Base-by-base conservation (phyloP, 108 stramenopile species). In the Cylindrotheca closterium region DNA sequence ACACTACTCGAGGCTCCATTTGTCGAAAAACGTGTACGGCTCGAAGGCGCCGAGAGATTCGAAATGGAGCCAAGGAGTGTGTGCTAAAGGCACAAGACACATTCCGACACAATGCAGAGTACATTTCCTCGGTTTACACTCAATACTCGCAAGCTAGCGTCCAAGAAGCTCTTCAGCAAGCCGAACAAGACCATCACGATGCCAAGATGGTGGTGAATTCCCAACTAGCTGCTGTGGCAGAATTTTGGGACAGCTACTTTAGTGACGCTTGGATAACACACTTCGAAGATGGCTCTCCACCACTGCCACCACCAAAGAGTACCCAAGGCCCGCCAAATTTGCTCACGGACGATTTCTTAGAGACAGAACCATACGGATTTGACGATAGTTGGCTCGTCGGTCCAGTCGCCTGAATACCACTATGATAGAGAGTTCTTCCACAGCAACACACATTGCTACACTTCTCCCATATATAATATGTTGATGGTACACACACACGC, bases 1-100 rank as follows among this genome's bases (percentile, higher is more conserved):
- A 58, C 33, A 37, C 60, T 10, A 32, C 42, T 19, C 34, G 63
- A 31, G 71, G 71, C 37, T 42, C 37, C 10, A 10, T 42, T 7
- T 42, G 37, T 15, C 37, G 37, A 7, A 42, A 7, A 42, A 15
- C 7, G 15, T 7, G 15, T 10, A 42, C 37, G 10, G 37, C 37
- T 10, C 7, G 37, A 15, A 7, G 37, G 15, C 37, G 37, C 37
- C 7, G 15, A 15, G 10, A 42, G 15, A 42, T 15, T 15, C 37
- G 37, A 42, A 7, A 42, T 15, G 37, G 37, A 10, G 37, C 37
- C 15, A 42, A 15, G 15, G 37, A 42, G 7, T 15, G 7, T 10
- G 37, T 42, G 7, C 37, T 42, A 10, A 7, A 42, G 15, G 37
- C 37, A 42, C 37, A 42, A 15, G 10, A 42, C 10, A 7, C 7